Conservation (phyloP, 2,329 filamentous ascomycete species). For the Cadophora malorum region DNA sequence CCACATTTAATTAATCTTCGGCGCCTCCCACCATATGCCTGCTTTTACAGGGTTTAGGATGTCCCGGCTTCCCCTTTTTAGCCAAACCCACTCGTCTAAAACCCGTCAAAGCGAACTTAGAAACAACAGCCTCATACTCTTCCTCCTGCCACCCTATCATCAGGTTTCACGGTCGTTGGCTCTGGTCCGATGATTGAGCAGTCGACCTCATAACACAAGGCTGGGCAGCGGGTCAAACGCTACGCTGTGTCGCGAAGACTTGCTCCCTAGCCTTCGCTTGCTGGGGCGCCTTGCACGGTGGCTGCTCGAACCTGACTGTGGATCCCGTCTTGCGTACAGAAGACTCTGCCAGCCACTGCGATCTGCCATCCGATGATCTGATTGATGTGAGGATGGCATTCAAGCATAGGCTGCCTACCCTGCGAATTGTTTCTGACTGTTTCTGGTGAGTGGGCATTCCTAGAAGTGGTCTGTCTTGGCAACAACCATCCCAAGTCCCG, state of each 20-base stretch:
- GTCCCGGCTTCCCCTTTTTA: conserved; percentile 1
- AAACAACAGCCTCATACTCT: conserved; percentile 20
- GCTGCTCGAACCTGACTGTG: conserved; percentile 10
- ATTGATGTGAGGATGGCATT: conserved; percentile 10
- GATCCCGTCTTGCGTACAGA: conserved; percentile 4
- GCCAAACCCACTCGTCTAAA: conserved; percentile 17
- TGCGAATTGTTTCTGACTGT: conserved; percentile 26
- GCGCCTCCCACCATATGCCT: conserved; percentile 15
- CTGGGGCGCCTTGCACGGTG: conserved; percentile 5
- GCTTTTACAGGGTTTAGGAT: background rate
- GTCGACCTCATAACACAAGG: background rate
- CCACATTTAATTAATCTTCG: background rate
- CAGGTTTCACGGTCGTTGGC: conserved; percentile 21
- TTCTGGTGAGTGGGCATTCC: conserved; percentile 23
- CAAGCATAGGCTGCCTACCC: conserved; percentile 9
- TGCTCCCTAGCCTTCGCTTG: conserved; percentile 16
- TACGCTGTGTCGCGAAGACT: conserved; percentile 24
- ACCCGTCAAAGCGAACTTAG: conserved; percentile 17
- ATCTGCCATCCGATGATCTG: conserved; percentile 22
- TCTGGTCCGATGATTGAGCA: conserved; percentile 20
- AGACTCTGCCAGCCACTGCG: conserved; percentile 9
- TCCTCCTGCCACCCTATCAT: conserved; percentile 12
- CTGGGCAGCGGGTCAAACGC: conserved; percentile 25
- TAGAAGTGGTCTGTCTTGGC: conserved; percentile 19
- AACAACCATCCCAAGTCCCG: conserved; percentile 21